A percentile compares a stretch with the other conserved stretches of the same genome.
Evolutionary conservation across 495 filamentous ascomycete genomes (phyloP).

Genomic region (Penicillium soppii): DNA sequence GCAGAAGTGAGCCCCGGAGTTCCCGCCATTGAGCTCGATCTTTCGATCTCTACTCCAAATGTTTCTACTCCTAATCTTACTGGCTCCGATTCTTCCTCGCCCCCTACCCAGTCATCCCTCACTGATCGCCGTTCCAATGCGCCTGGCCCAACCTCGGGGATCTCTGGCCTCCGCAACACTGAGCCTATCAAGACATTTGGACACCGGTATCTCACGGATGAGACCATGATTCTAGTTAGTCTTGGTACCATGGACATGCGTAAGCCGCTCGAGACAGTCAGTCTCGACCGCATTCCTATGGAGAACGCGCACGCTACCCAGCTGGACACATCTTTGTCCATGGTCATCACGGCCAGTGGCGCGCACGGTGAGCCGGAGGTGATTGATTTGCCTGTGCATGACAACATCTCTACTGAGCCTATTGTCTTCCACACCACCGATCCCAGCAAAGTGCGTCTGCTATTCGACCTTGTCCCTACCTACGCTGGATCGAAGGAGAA

Average conservation of each 20-base stretch:
- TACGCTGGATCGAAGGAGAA: constrained; percentile 87
- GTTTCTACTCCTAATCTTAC: constrained; percentile 31
- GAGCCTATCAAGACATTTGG: constrained; percentile 93
- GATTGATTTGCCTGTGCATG: constrained; percentile 89
- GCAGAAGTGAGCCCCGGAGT: constrained; percentile 48
- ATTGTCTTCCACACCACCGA: constrained; percentile 83
- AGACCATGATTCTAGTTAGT: constrained; percentile 87
- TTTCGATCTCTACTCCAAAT: constrained; percentile 13
- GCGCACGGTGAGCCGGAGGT: constrained; percentile 83
- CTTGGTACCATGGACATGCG: constrained; percentile 91
- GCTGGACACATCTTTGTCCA: constrained; percentile 87
- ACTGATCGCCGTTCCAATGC: constrained; percentile 53
- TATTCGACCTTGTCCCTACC: constrained; percentile 97
- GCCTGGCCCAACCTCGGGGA: constrained; percentile 33
- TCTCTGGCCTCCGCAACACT: constrained; percentile 38
- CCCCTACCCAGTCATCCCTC: constrained; percentile 47
- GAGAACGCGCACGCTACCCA: constrained; percentile 86
- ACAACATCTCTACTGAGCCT: constrained; percentile 89
- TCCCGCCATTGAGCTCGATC: constrained; percentile 35
- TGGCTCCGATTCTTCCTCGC: constrained; percentile 43
- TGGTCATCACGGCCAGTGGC: constrained; percentile 87
- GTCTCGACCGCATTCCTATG: constrained; percentile 84
- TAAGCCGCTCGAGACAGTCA: constrained; percentile 76
- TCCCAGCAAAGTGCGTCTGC: constrained; percentile 75
- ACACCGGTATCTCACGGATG: constrained; percentile 87